Percentiles rank a stretch among this genome's conserved stretches.
Evolutionary conservation across 2,329 filamentous ascomycete genomes (phyloP).

Genomic region (Scedosporium dehoogii): DNA sequence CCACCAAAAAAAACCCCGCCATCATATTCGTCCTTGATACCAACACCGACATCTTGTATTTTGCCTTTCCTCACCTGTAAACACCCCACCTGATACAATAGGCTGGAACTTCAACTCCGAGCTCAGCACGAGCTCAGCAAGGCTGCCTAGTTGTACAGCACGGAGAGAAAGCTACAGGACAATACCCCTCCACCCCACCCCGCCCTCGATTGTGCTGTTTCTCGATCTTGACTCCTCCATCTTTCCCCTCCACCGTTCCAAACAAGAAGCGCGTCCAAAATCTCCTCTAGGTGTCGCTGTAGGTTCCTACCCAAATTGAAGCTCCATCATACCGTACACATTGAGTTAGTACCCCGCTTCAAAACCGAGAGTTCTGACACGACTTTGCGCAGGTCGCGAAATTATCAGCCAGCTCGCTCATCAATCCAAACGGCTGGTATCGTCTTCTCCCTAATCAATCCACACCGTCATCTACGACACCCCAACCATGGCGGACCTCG

Average conservation of each 20-base stretch:
- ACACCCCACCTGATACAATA: constrained; percentile 5
- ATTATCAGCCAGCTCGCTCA: not conserved
- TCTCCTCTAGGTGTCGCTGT: not conserved
- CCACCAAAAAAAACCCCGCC: too few relatives aligned
- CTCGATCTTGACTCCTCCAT: too few relatives aligned
- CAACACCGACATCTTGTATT: too few relatives aligned
- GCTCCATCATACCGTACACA: not conserved
- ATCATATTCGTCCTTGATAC: too few relatives aligned
- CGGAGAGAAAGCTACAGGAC: too few relatives aligned
- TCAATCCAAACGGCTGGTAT: not conserved
- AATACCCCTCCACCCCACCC: too few relatives aligned
- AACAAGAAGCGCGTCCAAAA: too few relatives aligned
- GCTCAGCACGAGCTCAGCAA: too few relatives aligned
- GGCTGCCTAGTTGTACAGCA: too few relatives aligned
- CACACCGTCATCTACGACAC: constrained; percentile 9
- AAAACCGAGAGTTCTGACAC: not conserved
- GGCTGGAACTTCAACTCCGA: too few relatives aligned
- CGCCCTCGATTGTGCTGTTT: too few relatives aligned
- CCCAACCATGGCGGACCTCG: constrained; percentile 34
- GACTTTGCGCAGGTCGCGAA: not conserved
- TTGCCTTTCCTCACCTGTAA: not conserved
- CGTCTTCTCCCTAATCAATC: not conserved
- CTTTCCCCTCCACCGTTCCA: too few relatives aligned
- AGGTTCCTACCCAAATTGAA: not conserved
- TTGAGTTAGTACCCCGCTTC: not conserved